phyloP scores from a whole-genome alignment of 495 filamentous ascomycete genomes.

The Hypomontagnella submonticulosa region DNA sequence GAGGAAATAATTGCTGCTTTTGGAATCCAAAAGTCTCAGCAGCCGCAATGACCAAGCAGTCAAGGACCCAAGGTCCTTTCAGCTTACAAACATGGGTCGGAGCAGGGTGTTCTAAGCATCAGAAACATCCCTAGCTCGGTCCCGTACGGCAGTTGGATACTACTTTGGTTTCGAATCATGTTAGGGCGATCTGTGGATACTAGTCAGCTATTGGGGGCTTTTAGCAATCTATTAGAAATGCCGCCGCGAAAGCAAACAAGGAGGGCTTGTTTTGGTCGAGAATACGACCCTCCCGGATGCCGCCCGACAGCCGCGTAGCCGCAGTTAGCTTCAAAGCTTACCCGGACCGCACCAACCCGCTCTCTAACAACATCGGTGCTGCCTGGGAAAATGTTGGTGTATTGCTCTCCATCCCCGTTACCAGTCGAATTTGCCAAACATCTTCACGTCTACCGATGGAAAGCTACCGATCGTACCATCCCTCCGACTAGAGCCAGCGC shows the following conservation, averaged over 20 bases:
- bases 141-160: conserved; percentile 4
- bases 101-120: conserved; percentile 1
- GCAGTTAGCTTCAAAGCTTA: conserved; percentile 2
- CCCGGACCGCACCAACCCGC: neutral
- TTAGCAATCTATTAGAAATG: conserved; percentile 25
- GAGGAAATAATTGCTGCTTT: too few species aligned
- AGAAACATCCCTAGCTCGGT: conserved; percentile 1
- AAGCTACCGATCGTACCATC: conserved; percentile 3
- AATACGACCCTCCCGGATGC: conserved; percentile 16
- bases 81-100: too few species aligned
- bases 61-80: too few species aligned
- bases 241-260: neutral
- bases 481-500: neutral
- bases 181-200: conserved; percentile 8
- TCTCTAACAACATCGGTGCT: neutral
- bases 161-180: conserved; percentile 14
- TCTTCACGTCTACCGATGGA: conserved; percentile 13
- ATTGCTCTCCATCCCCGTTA: conserved; percentile 1
- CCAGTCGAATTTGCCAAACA: neutral
- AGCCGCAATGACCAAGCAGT: too few species aligned
- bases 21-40: too few species aligned
- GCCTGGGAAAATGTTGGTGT: neutral
- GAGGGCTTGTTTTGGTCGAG: neutral
- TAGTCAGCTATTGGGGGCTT: neutral
- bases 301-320: conserved; percentile 38